Evolutionary conservation across 441 rosid genomes (phyloP).

Genomic region (Pelargonium myrrhifolium): DNA sequence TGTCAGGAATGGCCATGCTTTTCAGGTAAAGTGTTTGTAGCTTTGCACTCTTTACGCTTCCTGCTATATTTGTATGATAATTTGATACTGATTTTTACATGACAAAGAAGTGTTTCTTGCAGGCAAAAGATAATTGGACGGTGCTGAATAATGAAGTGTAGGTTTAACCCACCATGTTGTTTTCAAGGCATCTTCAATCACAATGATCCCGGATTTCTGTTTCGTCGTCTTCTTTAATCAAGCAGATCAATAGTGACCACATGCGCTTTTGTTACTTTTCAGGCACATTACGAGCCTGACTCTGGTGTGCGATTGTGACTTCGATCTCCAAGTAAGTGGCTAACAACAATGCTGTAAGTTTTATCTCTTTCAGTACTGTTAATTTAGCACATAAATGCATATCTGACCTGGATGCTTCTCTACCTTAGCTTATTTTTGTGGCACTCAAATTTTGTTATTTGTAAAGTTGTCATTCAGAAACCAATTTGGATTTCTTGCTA

Average conservation of each 20-base stretch:
- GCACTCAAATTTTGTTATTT: neutral
- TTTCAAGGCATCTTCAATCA: neutral
- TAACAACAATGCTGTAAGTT: neutral
- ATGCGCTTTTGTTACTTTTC: neutral
- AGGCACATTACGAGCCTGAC: neutral
- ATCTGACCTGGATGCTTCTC: neutral
- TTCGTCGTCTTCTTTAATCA: neutral
- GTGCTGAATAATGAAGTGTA: neutral
- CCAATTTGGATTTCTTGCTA: neutral
- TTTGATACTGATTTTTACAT: neutral
- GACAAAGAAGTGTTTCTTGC: neutral
- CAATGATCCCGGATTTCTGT: neutral
- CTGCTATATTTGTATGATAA: neutral
- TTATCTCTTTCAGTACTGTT: neutral
- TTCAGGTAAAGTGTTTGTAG: neutral
- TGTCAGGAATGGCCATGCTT: neutral
- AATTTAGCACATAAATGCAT: neutral
- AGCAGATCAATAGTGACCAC: conserved; percentile 2
- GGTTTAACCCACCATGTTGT: neutral
- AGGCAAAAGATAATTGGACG: neutral
- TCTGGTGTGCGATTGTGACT: neutral
- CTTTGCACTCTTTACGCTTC: neutral
- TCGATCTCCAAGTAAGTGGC: conserved; percentile 2
- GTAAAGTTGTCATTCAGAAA: neutral
- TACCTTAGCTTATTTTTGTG: neutral